A percentile compares a stretch with the other conserved stretches of the same genome.
Conservation (phyloP, 495 filamentous ascomycete genomes). For the Podospora conica region DNA sequence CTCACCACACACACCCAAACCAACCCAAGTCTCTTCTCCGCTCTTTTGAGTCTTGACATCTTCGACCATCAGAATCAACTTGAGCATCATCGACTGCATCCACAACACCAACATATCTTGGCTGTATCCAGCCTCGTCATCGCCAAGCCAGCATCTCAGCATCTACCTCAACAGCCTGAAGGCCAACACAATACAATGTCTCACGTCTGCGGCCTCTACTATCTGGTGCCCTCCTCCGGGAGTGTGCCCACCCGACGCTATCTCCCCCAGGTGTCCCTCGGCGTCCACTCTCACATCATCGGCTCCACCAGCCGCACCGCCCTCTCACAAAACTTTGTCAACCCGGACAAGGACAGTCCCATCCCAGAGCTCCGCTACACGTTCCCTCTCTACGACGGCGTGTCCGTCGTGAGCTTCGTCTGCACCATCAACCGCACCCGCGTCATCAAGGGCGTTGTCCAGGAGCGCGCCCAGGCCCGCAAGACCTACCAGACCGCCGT, state of each 20-base stretch:
- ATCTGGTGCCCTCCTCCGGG: not conserved
- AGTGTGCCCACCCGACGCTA: conserved; percentile 25
- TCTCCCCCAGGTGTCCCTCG: conserved; percentile 49
- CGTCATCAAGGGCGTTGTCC: conserved; percentile 52
- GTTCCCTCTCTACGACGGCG: conserved; percentile 63
- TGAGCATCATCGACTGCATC: not conserved
- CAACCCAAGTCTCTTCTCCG: not conserved
- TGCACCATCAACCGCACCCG: conserved; percentile 46
- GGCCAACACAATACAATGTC: not conserved
- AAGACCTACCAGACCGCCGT: conserved; percentile 49
- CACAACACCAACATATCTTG: not conserved
- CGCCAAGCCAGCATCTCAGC: no score
- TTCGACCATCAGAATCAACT: not conserved
- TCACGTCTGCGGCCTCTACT: conserved; percentile 26
- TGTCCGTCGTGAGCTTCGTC: conserved; percentile 57
- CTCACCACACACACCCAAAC: not conserved
- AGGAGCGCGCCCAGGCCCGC: conserved; percentile 53
- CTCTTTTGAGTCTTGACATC: no score
- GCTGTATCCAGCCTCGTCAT: not conserved
- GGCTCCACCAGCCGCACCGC: conserved; percentile 51
- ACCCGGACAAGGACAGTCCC: conserved; percentile 34
- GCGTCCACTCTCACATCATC: conserved; percentile 48
- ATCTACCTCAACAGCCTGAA: no score
- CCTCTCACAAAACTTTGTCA: conserved; percentile 57
- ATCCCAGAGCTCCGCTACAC: conserved; percentile 50